These are phyloP conservation scores for Paecilomyces variotii DNA, from an alignment of 2,329 filamentous ascomycete species.

Conservation along the genomic window DNA sequence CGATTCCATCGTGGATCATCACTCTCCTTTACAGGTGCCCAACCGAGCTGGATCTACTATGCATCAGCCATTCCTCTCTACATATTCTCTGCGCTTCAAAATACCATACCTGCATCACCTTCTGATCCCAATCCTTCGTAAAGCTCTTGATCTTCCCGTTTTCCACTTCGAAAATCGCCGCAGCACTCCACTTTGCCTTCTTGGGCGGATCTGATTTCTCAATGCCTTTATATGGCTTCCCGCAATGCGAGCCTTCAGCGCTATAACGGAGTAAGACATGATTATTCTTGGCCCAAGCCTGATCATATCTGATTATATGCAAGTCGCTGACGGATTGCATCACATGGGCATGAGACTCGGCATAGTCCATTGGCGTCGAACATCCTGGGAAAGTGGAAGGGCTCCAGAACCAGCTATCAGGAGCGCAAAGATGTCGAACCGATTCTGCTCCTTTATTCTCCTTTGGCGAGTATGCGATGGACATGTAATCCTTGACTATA, in stretches of 20 bases:
- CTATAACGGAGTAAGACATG: constrained; percentile 30
- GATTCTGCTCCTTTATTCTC: constrained; percentile 25
- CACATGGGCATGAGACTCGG: constrained; percentile 27
- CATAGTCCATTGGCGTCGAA: constrained; percentile 30
- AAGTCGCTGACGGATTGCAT: constrained; percentile 27
- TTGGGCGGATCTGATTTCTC: constrained; percentile 17
- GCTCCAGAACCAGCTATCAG: constrained; percentile 25
- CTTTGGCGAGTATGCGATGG: constrained; percentile 28
- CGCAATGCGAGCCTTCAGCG: constrained; percentile 29
- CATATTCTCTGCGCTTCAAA: background rate
- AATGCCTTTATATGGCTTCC: constrained; percentile 28
- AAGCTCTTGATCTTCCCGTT: constrained; percentile 29
- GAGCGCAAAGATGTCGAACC: constrained; percentile 26
- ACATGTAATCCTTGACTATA: constrained; percentile 30
- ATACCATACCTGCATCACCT: constrained; percentile 13
- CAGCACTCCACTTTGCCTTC: constrained; percentile 29
- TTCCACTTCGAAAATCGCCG: constrained; percentile 31
- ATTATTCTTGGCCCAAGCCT: constrained; percentile 26
- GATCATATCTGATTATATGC: constrained; percentile 28
- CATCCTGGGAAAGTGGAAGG: constrained; percentile 31
- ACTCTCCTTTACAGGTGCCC: constrained; percentile 13
- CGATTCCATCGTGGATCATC: constrained; percentile 14
- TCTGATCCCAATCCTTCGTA: constrained; percentile 32
- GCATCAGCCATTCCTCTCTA: background rate
- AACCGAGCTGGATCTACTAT: constrained; percentile 12